Evolutionary conservation across 202 grass and related monocot species (phyloP), one percentile per base, ranked within the genome.

Genomic region (Hordeum pubiflorum): DNA sequence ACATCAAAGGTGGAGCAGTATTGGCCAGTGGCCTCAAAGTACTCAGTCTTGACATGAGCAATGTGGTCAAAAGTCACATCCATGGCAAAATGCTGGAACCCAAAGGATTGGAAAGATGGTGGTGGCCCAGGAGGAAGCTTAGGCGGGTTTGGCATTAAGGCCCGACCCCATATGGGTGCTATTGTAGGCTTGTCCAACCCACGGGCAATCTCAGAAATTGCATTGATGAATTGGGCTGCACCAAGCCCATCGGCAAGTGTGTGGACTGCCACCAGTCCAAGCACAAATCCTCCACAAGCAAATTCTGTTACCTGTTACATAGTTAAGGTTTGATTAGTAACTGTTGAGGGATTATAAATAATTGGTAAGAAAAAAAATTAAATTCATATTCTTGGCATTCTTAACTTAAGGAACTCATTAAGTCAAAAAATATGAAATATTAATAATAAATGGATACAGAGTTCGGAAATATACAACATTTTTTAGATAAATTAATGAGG

Each of bases 221-320:
- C 65, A 6, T 81, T 86, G 58, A 93, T 83, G 78, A 97, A 87
- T 40, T n/a, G n/a, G n/a, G n/a, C n/a, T n/a, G n/a, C n/a, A n/a
- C n/a, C n/a, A n/a, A n/a, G n/a, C n/a, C n/a, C 93, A 3, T 92
- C 90, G 0, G 83, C 86, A 15, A 97, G 74, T 10, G 90, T 92
- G 69, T 92, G 93, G 34, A 89, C 86, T 7, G 69, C 85, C 5
- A 79, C n/a, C n/a, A n/a, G n/a, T n/a, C 78, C n/a, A 97, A 34
- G 24, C 93, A 89, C 86, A 22, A 97, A 93, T 76, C 93, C 90
- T 21, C 84, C 90, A 14, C 93, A 93, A 0, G 39, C 54, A 54
- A 97, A 97, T 34, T 91, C 84, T 1, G 93, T 97, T 62, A 97
- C 93, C 88, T 97, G 69, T n/a, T n/a, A n/a, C n/a, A n/a, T n/a